phyloP scores from a whole-genome alignment of 805 yeast genomes.

The Alloascoidea hylecoeti region DNA sequence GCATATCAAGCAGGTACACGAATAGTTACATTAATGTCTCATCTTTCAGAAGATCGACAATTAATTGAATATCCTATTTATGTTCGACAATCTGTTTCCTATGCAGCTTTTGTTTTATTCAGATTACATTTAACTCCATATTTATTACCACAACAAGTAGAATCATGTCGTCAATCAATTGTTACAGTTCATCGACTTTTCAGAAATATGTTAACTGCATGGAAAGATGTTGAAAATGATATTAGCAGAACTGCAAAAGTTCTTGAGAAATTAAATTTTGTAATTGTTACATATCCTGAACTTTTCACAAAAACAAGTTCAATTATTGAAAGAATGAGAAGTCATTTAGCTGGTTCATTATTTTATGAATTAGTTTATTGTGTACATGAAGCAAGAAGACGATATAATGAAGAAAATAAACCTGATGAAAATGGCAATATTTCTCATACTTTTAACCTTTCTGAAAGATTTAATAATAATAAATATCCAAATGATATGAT shows the following conservation, averaged over 20 bases:
- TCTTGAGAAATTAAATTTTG: constrained; percentile 77
- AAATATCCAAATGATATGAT: constrained; percentile 5
- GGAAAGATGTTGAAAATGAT: constrained; percentile 86
- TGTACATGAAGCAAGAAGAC: constrained; percentile 83
- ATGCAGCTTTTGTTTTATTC: constrained; percentile 66
- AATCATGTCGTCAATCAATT: constrained; percentile 83
- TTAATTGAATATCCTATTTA: constrained; percentile 79
- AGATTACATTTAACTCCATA: constrained; percentile 70
- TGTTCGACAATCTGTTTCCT: constrained; percentile 74
- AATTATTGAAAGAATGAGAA: constrained; percentile 77
- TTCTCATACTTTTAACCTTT: constrained; percentile 2
- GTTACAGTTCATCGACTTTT: constrained; percentile 84
- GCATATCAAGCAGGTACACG: constrained; percentile 76
- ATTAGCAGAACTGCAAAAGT: constrained; percentile 86
- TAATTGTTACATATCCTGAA: constrained; percentile 77
- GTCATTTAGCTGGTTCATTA: constrained; percentile 81
- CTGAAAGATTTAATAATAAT: constrained; percentile 9
- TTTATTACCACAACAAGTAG: constrained; percentile 51
- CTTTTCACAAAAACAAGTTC: constrained; percentile 59
- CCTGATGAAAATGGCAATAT: constrained; percentile 7
- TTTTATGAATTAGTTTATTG: constrained; percentile 91
- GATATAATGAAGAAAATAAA: constrained; percentile 27
- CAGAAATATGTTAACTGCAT: constrained; percentile 78
- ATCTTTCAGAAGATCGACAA: constrained; percentile 49
- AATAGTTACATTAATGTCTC: constrained; percentile 64